Evolutionary conservation across 768 basidiomycete genomes (phyloP).

Genomic region (Tephrocybe sp.): DNA sequence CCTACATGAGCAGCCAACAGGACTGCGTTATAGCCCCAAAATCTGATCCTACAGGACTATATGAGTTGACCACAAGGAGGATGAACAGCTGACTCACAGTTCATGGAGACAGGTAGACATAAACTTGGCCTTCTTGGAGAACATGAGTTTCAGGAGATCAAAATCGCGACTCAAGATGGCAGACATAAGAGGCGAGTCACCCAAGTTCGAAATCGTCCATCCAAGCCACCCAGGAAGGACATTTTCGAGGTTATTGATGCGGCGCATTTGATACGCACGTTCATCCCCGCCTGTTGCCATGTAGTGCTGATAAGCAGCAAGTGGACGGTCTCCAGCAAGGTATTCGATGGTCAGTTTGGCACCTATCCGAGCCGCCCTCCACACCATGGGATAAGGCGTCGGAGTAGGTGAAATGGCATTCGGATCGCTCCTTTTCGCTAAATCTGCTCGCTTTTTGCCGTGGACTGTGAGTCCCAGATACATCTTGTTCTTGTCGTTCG

Average conservation of each 20-base stretch:
- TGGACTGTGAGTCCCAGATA: constrained; percentile 63
- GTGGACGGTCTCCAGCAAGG: constrained; percentile 41
- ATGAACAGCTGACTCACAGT: constrained; percentile 30
- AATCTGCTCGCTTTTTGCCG: constrained; percentile 59
- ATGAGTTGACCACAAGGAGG: background rate
- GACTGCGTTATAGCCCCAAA: constrained; percentile 43
- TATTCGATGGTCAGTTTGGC: constrained; percentile 43
- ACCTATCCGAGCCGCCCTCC: constrained; percentile 37
- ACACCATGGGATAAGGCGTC: constrained; percentile 32
- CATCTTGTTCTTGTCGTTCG: constrained; percentile 38
- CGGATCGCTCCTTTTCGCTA: constrained; percentile 50
- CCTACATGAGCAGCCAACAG: constrained; percentile 36
- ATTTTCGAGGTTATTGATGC: constrained; percentile 35
- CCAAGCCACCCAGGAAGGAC: constrained; percentile 50
- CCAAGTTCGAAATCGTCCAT: constrained; percentile 42
- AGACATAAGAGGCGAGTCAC: constrained; percentile 51
- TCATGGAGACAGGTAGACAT: constrained; percentile 40
- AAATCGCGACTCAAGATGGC: constrained; percentile 37
- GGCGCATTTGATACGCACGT: constrained; percentile 40
- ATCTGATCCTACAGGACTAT: constrained; percentile 37
- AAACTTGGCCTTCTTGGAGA: constrained; percentile 38
- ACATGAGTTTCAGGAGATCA: constrained; percentile 43
- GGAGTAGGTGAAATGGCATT: constrained; percentile 28
- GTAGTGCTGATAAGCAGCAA: constrained; percentile 51
- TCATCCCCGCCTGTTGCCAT: constrained; percentile 39